phyloP scores from a whole-genome alignment of 23 red algal genomes.

The Cyanidiococcus yangmingshanensis region DNA sequence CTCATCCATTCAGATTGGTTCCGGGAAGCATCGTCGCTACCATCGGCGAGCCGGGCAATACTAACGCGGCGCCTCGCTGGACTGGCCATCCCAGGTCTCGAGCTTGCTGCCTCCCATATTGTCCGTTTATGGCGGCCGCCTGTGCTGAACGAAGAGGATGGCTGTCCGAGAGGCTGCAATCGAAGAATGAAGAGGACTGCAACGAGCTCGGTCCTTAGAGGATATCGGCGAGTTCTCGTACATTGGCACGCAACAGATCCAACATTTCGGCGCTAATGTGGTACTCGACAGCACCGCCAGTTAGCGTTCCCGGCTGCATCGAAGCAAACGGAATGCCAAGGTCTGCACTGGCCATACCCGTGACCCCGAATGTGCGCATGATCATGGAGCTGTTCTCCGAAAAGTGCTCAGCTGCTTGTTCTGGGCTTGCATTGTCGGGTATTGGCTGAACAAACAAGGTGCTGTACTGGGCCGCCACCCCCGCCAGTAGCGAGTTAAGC shows the following conservation, averaged over 20 bases:
- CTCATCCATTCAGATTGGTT: no score
- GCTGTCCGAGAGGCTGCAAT: no score
- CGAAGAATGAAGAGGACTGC: no score
- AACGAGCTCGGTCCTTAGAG: no score
- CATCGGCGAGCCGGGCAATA: no score
- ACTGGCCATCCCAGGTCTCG: no score
- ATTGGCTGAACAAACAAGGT: slow-evolving; percentile 24
- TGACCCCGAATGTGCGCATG: slow-evolving; percentile 31
- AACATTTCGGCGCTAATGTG: slow-evolving; percentile 23
- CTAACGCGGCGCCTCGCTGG: no score
- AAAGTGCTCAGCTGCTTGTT: slow-evolving; percentile 19
- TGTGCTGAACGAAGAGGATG: no score
- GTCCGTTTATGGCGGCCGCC: no score
- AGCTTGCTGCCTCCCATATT: no score
- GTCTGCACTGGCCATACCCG: slow-evolving; percentile 29
- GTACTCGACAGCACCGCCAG: slow-evolving; percentile 27
- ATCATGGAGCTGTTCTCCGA: slow-evolving; percentile 20
- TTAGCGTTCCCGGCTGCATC: slow-evolving; percentile 20
- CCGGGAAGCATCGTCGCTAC: no score
- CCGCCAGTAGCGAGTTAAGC: slow-evolving; percentile 26
- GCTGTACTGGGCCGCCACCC: slow-evolving; percentile 26
- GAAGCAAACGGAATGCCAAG: slow-evolving; percentile 28
- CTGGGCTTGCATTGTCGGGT: slow-evolving; percentile 9
- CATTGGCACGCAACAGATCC: slow-evolving; percentile 21
- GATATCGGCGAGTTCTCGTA: slow-evolving; percentile 26